Evolutionary conservation across 176 grass and related monocot species (phyloP).

Genomic region (Otatea glauca): DNA sequence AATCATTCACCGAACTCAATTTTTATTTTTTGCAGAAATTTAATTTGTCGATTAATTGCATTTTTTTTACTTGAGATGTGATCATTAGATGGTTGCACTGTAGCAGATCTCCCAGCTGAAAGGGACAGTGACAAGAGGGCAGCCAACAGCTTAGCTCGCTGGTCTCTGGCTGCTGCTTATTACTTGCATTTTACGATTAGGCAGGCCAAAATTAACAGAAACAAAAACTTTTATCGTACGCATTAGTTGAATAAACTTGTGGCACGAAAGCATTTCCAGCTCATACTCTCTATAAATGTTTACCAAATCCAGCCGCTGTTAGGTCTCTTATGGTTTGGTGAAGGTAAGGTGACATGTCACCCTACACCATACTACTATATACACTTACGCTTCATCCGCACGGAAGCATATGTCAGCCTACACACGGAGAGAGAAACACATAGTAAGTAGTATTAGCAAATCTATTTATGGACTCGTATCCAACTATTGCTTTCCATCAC

Average conservation of each 20-base stretch:
- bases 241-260: constrained; percentile 22
- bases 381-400: constrained; percentile 34
- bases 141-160: neutral
- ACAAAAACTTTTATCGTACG: neutral
- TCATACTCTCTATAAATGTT: neutral
- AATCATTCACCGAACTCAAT: too few relatives aligned
- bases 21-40: too few relatives aligned
- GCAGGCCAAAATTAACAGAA: neutral
- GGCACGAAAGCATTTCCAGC: neutral
- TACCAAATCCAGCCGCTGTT: neutral
- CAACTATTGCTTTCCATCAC: too few relatives aligned
- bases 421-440: neutral
- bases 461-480: neutral
- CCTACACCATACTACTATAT: neutral
- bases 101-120: neutral
- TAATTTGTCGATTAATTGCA: too few relatives aligned
- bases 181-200: constrained; percentile 38
- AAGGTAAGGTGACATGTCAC: constrained; percentile 33
- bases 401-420: neutral
- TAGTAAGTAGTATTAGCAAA: too few relatives aligned
- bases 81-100: neutral
- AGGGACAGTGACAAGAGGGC: constrained; percentile 19
- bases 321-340: constrained; percentile 31
- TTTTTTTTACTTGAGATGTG: neutral
- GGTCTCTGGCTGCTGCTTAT: neutral